Evolutionary conservation across 1,284 basidiomycete genomes (phyloP).

Genomic region (Austroboletus rostrupii): DNA sequence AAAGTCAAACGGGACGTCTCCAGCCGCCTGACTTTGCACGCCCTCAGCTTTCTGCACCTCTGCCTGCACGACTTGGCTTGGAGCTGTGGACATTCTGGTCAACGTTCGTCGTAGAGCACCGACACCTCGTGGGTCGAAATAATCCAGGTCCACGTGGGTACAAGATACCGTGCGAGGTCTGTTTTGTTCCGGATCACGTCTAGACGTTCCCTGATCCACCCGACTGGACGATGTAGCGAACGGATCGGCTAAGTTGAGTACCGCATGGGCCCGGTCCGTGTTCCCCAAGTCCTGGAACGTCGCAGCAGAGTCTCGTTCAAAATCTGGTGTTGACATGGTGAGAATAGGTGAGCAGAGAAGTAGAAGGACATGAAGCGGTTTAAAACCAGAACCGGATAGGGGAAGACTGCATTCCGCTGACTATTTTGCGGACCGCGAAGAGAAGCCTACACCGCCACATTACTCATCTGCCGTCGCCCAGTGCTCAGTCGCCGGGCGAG

Average conservation of each 20-base stretch:
- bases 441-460: background rate
- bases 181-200: background rate
- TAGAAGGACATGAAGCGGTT: background rate
- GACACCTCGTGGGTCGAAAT: constrained; percentile 41
- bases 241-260: constrained; percentile 8
- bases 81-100: constrained; percentile 14
- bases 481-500: no score
- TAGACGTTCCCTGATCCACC: background rate
- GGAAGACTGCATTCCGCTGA: background rate
- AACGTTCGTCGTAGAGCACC: constrained; percentile 29
- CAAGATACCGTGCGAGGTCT: constrained; percentile 4
- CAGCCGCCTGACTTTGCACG: background rate
- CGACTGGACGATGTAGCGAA: background rate
- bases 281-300: constrained; percentile 10
- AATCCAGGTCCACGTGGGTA: constrained; percentile 24
- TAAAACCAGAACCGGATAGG: no score
- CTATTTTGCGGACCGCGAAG: background rate
- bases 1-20: constrained; percentile 5
- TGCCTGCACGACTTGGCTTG: background rate
- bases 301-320: constrained; percentile 4
- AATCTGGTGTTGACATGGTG: constrained; percentile 12
- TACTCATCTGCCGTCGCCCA: background rate
- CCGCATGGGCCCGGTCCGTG: constrained; percentile 11
- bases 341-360: background rate
- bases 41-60: background rate